Evolutionary conservation across 306 rosid genomes (phyloP), one percentile per base, ranked within the genome.

Genomic region (Crataegus laevigata): DNA sequence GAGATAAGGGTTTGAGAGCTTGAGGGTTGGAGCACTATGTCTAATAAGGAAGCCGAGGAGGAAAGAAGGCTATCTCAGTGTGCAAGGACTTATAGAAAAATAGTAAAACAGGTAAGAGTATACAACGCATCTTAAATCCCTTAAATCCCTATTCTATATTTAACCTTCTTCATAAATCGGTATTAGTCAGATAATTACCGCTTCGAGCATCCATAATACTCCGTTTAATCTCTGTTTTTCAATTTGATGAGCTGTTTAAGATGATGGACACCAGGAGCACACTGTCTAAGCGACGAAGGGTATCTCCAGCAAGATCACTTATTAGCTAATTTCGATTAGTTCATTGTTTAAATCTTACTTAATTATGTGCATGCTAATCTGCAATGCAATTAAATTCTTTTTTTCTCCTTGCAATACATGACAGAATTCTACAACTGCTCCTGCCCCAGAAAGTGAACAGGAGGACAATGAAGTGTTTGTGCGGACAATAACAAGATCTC

Each of bases 401-500:
- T 1, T 52, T 18, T 55, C 6, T 47, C 54, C 15, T 47, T 47
- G 54, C 45, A 40, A 14, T 24, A 85, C 75, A 51, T 45, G 30
- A 15, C 8, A 82, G 74, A 81, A 54, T 72, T 72, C 76, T 24
- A 63, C 75, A 2, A 43, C 74, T 6, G 58, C 58, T 4, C 18
- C 80, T n/a, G 50, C 72, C 19, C 36, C 73, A n/a, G 72, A 68
- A 6, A 65, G 34, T 50, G 75, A 63, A 47, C 21, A 47, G 19
- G 67, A 75, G 25, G 73, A 72, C 61, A 73, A 83, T 36, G 82
- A 81, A 50, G 80, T 69, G 18, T 42, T 86, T 28, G 72, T 75
- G 18, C 82, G 76, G 51, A 86, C 82, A 25, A 79, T 83, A 78
- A 84, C 85, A 21, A 86, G 71, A 55, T 84, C 81, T 47, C 88